Base-by-base conservation (phyloP, 768 basidiomycete species). In the Amanita pallidorosea region DNA sequence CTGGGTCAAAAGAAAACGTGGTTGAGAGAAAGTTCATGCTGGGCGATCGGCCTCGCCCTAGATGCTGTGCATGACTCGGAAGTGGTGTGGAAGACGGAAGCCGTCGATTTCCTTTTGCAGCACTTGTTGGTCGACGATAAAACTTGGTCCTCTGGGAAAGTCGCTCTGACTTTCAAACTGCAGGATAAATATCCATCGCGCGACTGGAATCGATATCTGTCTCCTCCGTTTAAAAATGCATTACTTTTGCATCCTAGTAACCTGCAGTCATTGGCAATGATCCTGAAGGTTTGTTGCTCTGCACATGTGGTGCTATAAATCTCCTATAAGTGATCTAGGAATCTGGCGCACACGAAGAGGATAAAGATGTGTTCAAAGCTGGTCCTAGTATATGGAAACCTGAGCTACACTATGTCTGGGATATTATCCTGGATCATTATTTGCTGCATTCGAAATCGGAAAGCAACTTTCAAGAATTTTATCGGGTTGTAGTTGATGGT, bases 321-420 rank as follows among this genome's bases (percentile, higher is more conserved):
- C 25, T 37, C 50, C 18, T 7, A 37, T 33, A 45, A 4, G 13
- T 33, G 5, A 12, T 44, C 3, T 52, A 86, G 85, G 84, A 84
- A 62, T 73, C 75, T 13, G 70, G 71, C 7, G 60, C 68, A 5
- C 78, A 81, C 34, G 80, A 81, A 4, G 77, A 80, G 13, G 76
- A 74, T 11, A 65, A 78, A 41, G 73, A 75, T 37, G 58, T 65
- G 2, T 60, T 72, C 9, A 80, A 81, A 53, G 65, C 74, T 2
- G 70, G 72, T 9, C 66, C 73, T 33, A 77, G 78, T 33, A 65
- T 77, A 12, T 91, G 93, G 92, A 94, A 88, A 63, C 83, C 93
- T 51, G 84, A 92, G 61, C 72, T 94, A 38, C 95, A 96, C 62
- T 93, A 89, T 63, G 88, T 84, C 20, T 99, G 95, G 95, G 79